A percentile compares a stretch with the other conserved stretches of the same genome.
These are phyloP conservation scores for Fusarium caatingaense DNA, from an alignment of 2,329 filamentous ascomycete genomes.

Conservation along the genomic window DNA sequence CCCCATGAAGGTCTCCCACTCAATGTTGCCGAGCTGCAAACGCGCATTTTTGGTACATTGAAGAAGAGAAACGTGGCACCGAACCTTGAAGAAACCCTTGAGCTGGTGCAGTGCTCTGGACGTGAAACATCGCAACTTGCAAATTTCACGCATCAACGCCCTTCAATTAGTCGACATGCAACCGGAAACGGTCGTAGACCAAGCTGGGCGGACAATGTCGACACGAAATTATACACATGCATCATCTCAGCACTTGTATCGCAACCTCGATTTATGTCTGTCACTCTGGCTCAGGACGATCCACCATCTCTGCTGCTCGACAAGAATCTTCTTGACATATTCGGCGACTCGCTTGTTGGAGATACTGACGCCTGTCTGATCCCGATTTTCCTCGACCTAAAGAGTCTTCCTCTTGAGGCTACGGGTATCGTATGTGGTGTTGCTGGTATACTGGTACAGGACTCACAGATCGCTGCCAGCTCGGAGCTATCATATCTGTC, in stretches of 20 bases:
- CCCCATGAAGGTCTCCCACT: constrained; percentile 81
- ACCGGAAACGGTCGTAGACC: constrained; percentile 52
- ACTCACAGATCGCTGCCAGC: constrained; percentile 66
- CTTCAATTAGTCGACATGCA: constrained; percentile 52
- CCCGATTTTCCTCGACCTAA: constrained; percentile 89
- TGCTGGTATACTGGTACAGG: constrained; percentile 82
- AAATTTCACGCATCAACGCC: constrained; percentile 52
- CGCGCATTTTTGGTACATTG: constrained; percentile 85
- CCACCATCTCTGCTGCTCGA: constrained; percentile 80
- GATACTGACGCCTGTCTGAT: constrained; percentile 77
- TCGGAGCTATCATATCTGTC: constrained; percentile 92
- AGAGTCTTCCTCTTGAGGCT: constrained; percentile 82
- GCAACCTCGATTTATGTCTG: constrained; percentile 77
- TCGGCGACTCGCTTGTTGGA: constrained; percentile 80
- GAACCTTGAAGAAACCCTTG: constrained; percentile 73
- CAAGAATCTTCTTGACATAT: constrained; percentile 71
- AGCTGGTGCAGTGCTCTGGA: constrained; percentile 85
- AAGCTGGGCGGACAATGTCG: constrained; percentile 69
- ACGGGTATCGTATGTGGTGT: constrained; percentile 97
- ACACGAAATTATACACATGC: constrained; percentile 71
- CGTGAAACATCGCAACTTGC: constrained; percentile 59
- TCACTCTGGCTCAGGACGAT: constrained; percentile 78
- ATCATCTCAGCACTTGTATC: constrained; percentile 70
- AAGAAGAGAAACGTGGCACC: constrained; percentile 80
- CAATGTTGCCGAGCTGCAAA: constrained; percentile 81